These are phyloP conservation scores for Groenewaldozyma auringiensis DNA, from an alignment of 1,139 yeast genomes.

Conservation along the genomic window DNA sequence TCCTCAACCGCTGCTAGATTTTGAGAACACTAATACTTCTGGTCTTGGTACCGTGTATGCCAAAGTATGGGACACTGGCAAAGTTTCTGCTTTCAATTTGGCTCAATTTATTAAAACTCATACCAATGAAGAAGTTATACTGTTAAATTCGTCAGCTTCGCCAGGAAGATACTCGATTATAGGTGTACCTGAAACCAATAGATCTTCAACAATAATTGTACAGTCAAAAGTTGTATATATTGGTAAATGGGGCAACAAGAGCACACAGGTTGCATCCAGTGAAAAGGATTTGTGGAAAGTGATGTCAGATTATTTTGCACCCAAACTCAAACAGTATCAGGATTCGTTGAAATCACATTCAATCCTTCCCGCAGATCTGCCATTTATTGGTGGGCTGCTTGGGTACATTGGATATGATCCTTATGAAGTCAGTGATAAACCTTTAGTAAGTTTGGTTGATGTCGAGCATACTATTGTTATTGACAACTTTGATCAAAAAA, in stretches of 20 bases:
- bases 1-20: neutral
- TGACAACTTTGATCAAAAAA: conserved; percentile 42
- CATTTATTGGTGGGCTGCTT: conserved; percentile 76
- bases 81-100: conserved; percentile 8
- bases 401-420: conserved; percentile 42
- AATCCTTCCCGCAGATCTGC: conserved; percentile 8
- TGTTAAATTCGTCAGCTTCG: conserved; percentile 64
- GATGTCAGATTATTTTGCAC: conserved; percentile 45
- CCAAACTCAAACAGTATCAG: conserved; percentile 22
- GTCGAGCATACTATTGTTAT: conserved; percentile 58
- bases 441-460: conserved; percentile 70
- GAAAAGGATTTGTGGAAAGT: conserved; percentile 40
- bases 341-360: neutral
- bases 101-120: conserved; percentile 9
- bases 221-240: conserved; percentile 18
- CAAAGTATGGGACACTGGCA: neutral
- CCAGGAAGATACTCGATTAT: conserved; percentile 89
- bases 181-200: conserved; percentile 52
- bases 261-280: conserved; percentile 3
- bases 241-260: conserved; percentile 27
- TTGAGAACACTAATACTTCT: neutral
- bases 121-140: conserved; percentile 37
- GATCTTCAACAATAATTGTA: conserved; percentile 45
- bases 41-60: conserved; percentile 1
- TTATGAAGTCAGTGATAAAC: conserved; percentile 35